These are phyloP conservation scores for Macadamia tetraphylla DNA, from an alignment of 164 flowering plant genomes.

Conservation along the genomic window DNA sequence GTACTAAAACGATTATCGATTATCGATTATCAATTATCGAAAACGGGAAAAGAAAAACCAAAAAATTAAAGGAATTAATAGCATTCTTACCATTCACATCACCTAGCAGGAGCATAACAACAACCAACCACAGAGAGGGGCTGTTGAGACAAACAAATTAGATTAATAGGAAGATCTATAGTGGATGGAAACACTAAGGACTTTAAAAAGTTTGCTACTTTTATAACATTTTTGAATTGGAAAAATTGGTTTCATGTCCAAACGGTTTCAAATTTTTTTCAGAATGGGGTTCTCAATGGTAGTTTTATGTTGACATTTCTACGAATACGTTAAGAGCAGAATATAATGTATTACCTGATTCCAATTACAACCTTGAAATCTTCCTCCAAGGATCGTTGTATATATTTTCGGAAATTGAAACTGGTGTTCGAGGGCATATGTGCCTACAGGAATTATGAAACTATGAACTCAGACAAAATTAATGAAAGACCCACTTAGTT, in stretches of 20 bases:
- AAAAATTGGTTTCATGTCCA: no score
- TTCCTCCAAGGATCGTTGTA: constrained; percentile 56
- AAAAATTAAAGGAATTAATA: neutral
- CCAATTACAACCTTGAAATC: constrained; percentile 66
- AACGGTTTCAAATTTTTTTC: neutral
- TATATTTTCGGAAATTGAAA: constrained; percentile 64
- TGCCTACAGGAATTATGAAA: constrained; percentile 25
- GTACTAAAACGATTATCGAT: neutral
- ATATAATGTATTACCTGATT: constrained; percentile 35
- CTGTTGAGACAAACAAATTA: constrained; percentile 20
- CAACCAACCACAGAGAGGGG: constrained; percentile 54
- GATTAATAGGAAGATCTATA: neutral
- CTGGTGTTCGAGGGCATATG: constrained; percentile 39
- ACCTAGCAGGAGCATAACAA: constrained; percentile 46
- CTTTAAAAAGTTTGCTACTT: no score
- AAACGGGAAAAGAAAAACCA: neutral
- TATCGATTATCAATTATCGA: neutral
- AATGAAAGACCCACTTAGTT: neutral
- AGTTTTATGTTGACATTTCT: no score
- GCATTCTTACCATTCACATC: constrained; percentile 47
- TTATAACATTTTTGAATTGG: no score
- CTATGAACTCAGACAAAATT: neutral
- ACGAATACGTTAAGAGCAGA: no score
- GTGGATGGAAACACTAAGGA: no score
- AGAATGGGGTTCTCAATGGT: neutral